Base-by-base conservation (phyloP, 1,284 basidiomycete species). In the Austroboletus niveus region DNA sequence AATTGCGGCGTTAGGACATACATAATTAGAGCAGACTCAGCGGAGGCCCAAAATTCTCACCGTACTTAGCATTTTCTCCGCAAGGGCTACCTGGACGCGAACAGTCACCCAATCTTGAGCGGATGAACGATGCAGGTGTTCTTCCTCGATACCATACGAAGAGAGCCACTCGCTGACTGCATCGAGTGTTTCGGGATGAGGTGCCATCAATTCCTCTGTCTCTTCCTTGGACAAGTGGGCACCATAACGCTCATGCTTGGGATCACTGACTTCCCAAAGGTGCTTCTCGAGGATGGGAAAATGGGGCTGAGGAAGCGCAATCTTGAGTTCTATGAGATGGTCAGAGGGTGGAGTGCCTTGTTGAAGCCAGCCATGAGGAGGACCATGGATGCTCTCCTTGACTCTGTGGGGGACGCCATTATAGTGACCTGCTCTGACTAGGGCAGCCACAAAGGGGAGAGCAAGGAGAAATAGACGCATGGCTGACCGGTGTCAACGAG, bases 61-160 rank as follows among this genome's bases (percentile, higher is more conserved):
- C 32, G 89, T 84, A 55, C 80, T 72, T 24, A 91, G 73, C 77
- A 91, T 82, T 58, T 77, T 69, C 66, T 90, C 88, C 0, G 82
- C 87, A 32, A 83, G 59, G 35, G 68, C 60, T 24, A 91, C 73
- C 0, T 86, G 78, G 5, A 89, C 70, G 6, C 69, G 76, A 41
- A 89, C 68, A 14, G 73, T 80, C 14, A 88, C 68, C 89, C 87
- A 90, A 57, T 87, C 89, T 42, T 77, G 75, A 0, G 85, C 84
- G 2, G 83, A 74, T 7, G 85, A 85, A 1, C 79, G 78, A 46
- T 70, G 60, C 10, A 82, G 57, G 52, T 75, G 69, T 34, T 72
- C 67, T 47, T 78, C 74, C 12, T 66, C 54, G 40, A 89, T 69
- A 20, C 79, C 85, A 57, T 85, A 73, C 6, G 73, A 74, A 1